Evolutionary conservation across 768 basidiomycete species (phyloP).

Genomic region (Crucibulum laeve): DNA sequence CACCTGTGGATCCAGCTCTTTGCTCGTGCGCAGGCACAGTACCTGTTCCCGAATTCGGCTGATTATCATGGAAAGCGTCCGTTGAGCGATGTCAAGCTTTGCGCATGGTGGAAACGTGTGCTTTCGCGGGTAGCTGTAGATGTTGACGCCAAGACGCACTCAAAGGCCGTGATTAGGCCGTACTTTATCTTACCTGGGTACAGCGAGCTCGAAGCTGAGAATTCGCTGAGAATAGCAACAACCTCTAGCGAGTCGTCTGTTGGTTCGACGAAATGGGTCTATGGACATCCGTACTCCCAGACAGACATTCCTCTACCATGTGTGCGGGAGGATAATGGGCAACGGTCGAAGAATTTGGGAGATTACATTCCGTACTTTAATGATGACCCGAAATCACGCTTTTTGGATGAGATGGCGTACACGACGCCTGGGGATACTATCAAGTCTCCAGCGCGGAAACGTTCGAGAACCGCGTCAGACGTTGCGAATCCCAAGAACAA

Average conservation of each 20-base stretch:
- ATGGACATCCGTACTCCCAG: constrained; percentile 76
- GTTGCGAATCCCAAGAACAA: no score
- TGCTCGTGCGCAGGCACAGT: constrained; percentile 86
- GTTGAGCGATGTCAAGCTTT: constrained; percentile 73
- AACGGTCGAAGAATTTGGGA: constrained; percentile 56
- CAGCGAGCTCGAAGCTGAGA: constrained; percentile 59
- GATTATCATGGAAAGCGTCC: constrained; percentile 68
- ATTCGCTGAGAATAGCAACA: constrained; percentile 42
- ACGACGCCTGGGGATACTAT: constrained; percentile 57
- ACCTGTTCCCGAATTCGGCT: constrained; percentile 87
- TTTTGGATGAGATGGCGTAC: constrained; percentile 85
- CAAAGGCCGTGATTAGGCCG: constrained; percentile 29
- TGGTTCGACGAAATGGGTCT: no score
- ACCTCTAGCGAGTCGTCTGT: constrained; percentile 12
- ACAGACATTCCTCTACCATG: constrained; percentile 45
- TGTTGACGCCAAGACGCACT: constrained; percentile 24
- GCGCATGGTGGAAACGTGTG: constrained; percentile 90
- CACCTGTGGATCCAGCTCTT: constrained; percentile 84
- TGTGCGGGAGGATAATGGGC: constrained; percentile 23
- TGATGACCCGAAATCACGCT: constrained; percentile 96
- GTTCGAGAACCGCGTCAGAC: constrained; percentile 32
- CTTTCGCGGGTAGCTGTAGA: constrained; percentile 52
- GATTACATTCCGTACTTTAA: constrained; percentile 85
- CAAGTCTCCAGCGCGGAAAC: constrained; percentile 60
- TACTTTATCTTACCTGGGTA: constrained; percentile 73